Percentiles rank a stretch among this genome's conserved stretches.
These are phyloP conservation scores for Chalara sp. DNA, from an alignment of 2,329 filamentous ascomycete species.

Conservation along the genomic window DNA sequence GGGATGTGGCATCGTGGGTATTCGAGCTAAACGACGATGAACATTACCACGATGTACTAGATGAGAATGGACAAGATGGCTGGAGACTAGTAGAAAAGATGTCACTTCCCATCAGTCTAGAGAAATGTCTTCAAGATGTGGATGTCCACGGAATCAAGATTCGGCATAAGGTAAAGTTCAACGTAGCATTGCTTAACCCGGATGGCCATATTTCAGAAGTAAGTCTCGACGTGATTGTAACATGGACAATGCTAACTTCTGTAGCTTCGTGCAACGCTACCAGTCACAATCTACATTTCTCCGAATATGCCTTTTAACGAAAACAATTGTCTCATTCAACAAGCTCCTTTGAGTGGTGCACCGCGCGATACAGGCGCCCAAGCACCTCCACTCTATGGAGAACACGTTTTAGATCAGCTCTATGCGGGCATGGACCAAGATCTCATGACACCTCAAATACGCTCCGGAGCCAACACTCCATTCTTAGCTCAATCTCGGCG, in stretches of 20 bases:
- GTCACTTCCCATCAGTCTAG: conserved; percentile 74
- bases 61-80: conserved; percentile 60
- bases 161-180: conserved; percentile 85
- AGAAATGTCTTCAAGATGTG: conserved; percentile 81
- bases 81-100: conserved; percentile 54
- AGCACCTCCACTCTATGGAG: conserved; percentile 87
- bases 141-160: conserved; percentile 87
- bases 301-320: conserved; percentile 87
- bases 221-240: conserved; percentile 23
- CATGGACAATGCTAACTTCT: neutral
- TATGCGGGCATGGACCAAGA: conserved; percentile 84
- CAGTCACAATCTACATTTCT: conserved; percentile 91
- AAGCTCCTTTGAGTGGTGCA: conserved; percentile 43
- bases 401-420: conserved; percentile 82
- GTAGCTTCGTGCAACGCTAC: conserved; percentile 79
- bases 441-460: conserved; percentile 67
- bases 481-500: conserved; percentile 65
- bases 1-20: conserved; percentile 55
- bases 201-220: conserved; percentile 92
- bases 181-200: conserved; percentile 85
- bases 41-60: conserved; percentile 63
- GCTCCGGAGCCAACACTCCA: conserved; percentile 75
- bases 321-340: conserved; percentile 68
- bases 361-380: conserved; percentile 47
- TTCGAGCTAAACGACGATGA: conserved; percentile 48